Evolutionary conservation across 2,329 filamentous ascomycete genomes (phyloP).

Genomic region (Claviceps digitariae): DNA sequence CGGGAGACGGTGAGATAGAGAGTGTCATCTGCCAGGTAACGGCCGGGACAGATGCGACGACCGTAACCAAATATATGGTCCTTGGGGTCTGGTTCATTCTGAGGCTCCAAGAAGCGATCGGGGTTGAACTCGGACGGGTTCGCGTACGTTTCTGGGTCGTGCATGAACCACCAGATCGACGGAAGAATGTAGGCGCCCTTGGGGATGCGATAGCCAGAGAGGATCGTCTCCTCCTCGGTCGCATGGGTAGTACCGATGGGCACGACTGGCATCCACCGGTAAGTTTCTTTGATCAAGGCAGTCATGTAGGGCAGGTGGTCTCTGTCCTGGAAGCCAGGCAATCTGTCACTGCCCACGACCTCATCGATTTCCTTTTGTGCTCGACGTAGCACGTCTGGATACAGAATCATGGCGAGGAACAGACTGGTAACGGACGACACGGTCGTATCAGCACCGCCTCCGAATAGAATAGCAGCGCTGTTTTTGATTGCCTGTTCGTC

Average conservation of each 20-base stretch:
- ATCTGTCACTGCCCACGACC: slow-evolving; percentile 26
- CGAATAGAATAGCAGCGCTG: slow-evolving; percentile 2
- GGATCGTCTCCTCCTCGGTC: slow-evolving; percentile 17
- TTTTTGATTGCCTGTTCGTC: slow-evolving; percentile 3
- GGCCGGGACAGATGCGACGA: slow-evolving; percentile 21
- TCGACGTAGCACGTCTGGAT: slow-evolving; percentile 25
- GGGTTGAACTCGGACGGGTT: slow-evolving; percentile 20
- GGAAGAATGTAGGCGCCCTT: slow-evolving; percentile 14
- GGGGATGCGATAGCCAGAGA: slow-evolving; percentile 14
- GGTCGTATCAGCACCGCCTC: slow-evolving; percentile 8
- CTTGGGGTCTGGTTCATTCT: slow-evolving; percentile 16
- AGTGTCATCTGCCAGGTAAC: slow-evolving; percentile 17
- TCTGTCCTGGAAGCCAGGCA: slow-evolving; percentile 30
- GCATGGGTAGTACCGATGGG: slow-evolving; percentile 25
- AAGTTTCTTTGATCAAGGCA: slow-evolving; percentile 16
- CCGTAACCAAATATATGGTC: slow-evolving; percentile 22
- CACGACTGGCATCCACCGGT: slow-evolving; percentile 18
- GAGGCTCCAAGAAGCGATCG: slow-evolving; percentile 15
- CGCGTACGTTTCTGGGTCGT: slow-evolving; percentile 55
- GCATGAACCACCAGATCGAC: slow-evolving; percentile 28
- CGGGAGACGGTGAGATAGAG: slow-evolving; percentile 24
- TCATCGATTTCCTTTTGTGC: slow-evolving; percentile 28
- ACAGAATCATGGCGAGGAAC: slow-evolving; percentile 31
- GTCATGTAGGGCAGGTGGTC: slow-evolving; percentile 28
- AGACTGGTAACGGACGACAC: slow-evolving; percentile 13